Evolutionary conservation across 2,329 filamentous ascomycete species (phyloP).

Genomic region (Aspergillus costaricaensis): DNA sequence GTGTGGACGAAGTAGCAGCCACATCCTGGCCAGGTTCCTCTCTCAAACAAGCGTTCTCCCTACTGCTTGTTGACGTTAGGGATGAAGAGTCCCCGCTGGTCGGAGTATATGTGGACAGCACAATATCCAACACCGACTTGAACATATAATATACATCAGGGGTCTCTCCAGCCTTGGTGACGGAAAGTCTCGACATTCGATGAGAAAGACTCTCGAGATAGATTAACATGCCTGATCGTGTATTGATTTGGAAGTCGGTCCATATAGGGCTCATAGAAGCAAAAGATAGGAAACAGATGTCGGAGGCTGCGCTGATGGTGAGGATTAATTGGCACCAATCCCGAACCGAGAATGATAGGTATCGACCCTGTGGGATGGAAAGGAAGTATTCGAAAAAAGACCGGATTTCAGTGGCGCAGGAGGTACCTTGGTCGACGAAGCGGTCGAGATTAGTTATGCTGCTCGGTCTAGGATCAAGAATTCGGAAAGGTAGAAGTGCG

Average conservation of each 20-base stretch:
- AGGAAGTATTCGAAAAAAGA: constrained; percentile 1
- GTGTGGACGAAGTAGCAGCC: neutral
- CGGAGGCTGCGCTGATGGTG: neutral
- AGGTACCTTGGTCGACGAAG: neutral
- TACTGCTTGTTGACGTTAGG: neutral
- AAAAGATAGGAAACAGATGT: neutral
- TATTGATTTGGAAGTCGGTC: neutral
- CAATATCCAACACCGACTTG: constrained; percentile 1
- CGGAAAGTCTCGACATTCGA: neutral
- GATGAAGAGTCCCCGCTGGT: neutral
- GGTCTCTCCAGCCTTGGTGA: neutral
- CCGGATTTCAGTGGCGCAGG: neutral
- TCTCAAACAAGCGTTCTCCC: neutral
- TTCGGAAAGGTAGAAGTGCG: neutral
- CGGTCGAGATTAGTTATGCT: neutral
- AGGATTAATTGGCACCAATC: neutral
- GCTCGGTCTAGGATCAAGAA: neutral
- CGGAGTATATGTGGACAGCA: neutral
- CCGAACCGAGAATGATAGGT: neutral
- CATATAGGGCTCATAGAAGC: neutral
- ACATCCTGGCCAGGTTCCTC: neutral
- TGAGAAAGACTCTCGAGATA: constrained; percentile 3
- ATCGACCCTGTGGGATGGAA: neutral
- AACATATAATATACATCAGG: neutral
- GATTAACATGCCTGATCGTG: neutral